Evolutionary conservation across 805 yeast species (phyloP).

Genomic region (Hanseniaspora opuntiae): DNA sequence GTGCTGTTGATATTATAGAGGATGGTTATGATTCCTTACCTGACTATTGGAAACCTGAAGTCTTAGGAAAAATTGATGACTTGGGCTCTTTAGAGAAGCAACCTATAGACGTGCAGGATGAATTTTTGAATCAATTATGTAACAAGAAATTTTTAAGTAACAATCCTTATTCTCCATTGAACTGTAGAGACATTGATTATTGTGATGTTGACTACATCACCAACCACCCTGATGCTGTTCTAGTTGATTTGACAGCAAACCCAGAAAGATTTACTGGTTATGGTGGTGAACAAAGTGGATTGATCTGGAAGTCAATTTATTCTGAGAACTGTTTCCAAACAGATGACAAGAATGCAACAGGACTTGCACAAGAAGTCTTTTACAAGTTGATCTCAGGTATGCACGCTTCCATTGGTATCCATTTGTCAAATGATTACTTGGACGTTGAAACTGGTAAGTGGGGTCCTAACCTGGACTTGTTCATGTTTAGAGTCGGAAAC

Average conservation of each 20-base stretch:
- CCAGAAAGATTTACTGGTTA: slow-evolving; percentile 96
- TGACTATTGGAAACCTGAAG: slow-evolving; percentile 60
- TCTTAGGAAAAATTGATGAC: slow-evolving; percentile 31
- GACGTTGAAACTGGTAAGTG: slow-evolving; percentile 61
- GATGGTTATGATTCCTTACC: slow-evolving; percentile 53
- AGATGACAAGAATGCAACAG: slow-evolving; percentile 19
- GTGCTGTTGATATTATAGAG: slow-evolving; percentile 77
- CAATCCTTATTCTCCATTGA: slow-evolving; percentile 7
- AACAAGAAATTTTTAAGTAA: slow-evolving; percentile 14
- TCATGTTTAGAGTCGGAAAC: slow-evolving; percentile 80
- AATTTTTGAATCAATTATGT: slow-evolving; percentile 30
- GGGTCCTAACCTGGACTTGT: slow-evolving; percentile 69
- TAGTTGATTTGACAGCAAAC: slow-evolving; percentile 73
- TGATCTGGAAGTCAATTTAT: slow-evolving; percentile 87
- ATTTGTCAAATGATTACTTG: slow-evolving; percentile 70
- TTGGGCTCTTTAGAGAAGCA: slow-evolving; percentile 20
- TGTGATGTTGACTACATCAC: slow-evolving; percentile 50
- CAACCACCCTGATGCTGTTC: slow-evolving; percentile 51
- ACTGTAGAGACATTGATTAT: slow-evolving; percentile 41
- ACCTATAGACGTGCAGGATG: slow-evolving; percentile 23
- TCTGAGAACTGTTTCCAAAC: slow-evolving; percentile 68
- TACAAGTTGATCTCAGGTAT: slow-evolving; percentile 79
- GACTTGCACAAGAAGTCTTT: slow-evolving; percentile 71
- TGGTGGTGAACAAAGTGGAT: slow-evolving; percentile 80
- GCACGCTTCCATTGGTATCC: slow-evolving; percentile 92